phyloP scores from a whole-genome alignment of 2,329 filamentous ascomycete genomes.

The Blastomyces emzantsi region DNA sequence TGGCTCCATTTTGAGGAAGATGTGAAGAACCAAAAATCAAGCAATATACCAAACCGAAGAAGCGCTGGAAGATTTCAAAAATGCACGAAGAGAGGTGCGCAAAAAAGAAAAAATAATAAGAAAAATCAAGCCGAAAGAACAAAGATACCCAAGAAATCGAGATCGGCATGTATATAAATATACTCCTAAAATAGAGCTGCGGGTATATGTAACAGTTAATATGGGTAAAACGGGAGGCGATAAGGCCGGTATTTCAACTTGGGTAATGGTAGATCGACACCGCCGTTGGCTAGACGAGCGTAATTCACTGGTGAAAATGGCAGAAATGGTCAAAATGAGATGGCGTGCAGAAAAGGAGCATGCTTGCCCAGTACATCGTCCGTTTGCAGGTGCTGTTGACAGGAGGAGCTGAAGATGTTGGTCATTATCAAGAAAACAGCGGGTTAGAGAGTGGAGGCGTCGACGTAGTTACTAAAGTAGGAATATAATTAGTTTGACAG shows the following conservation, averaged over 20 bases:
- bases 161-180: background rate
- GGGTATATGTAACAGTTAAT: background rate
- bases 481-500: constrained; percentile 13
- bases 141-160: background rate
- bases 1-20: background rate
- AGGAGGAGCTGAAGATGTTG: background rate
- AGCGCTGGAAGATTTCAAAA: background rate
- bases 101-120: background rate
- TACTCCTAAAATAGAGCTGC: background rate
- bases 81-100: background rate
- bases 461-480: constrained; percentile 27
- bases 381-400: background rate
- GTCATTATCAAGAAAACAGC: background rate
- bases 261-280: background rate
- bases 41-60: background rate
- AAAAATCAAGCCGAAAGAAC: background rate
- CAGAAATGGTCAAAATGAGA: background rate
- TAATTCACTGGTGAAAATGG: background rate
- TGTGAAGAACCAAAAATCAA: background rate
- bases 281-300: background rate
- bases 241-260: background rate
- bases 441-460: constrained; percentile 18
- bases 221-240: background rate
- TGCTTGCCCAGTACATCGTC: background rate
- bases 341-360: background rate